Evolutionary conservation across 352 stramenopile genomes (phyloP).

Genomic region (Pythium plurisporium): DNA sequence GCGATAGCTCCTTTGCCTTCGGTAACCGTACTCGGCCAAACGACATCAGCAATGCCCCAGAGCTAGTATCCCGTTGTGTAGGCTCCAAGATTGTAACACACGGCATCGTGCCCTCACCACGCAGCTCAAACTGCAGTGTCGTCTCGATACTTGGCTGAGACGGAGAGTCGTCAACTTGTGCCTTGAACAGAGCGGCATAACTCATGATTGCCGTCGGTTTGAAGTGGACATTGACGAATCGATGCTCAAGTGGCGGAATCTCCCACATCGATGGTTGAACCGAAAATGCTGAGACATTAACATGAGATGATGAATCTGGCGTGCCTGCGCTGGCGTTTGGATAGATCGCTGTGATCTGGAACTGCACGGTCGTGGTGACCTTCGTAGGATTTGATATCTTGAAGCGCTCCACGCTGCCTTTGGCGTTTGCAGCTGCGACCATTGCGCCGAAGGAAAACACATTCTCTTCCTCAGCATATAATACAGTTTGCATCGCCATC

Average conservation of each 20-base stretch:
- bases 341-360: conserved; percentile 48
- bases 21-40: conserved; percentile 78
- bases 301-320: not conserved
- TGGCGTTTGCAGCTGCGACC: conserved; percentile 51
- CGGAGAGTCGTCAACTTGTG: conserved; percentile 77
- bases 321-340: not conserved
- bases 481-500: conserved; percentile 46
- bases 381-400: conserved; percentile 96
- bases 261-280: conserved; percentile 90
- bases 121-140: conserved; percentile 86
- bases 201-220: conserved; percentile 81
- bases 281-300: conserved; percentile 46
- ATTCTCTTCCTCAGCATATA: conserved; percentile 83
- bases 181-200: conserved; percentile 80
- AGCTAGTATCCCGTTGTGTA: conserved; percentile 43
- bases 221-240: conserved; percentile 94
- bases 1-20: conserved; percentile 55
- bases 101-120: conserved; percentile 90
- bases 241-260: conserved; percentile 92
- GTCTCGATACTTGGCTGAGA: conserved; percentile 27
- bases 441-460: conserved; percentile 88
- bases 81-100: conserved; percentile 89
- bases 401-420: conserved; percentile 88
- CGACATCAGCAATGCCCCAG: conserved; percentile 61
- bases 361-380: conserved; percentile 86